phyloP scores from a whole-genome alignment of 176 grass and related monocot species.

The Aegilops longissima region DNA sequence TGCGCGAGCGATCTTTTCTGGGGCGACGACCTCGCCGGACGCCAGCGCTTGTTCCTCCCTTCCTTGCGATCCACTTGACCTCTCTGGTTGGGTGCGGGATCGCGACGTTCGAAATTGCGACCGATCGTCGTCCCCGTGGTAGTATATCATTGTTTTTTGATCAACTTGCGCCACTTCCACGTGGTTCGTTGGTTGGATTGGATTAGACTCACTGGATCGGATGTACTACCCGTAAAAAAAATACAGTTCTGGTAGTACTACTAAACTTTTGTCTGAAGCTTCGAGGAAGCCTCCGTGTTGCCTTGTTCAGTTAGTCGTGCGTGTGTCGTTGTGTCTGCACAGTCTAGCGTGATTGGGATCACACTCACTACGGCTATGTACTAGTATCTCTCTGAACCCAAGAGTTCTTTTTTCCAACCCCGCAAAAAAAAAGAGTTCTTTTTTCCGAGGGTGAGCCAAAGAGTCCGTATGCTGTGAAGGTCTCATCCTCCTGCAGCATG shows the following conservation, averaged over 20 bases:
- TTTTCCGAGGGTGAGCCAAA: too few relatives aligned
- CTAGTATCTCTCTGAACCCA: too few relatives aligned
- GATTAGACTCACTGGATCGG: not conserved
- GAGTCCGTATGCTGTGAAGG: too few relatives aligned
- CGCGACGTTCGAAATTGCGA: not conserved
- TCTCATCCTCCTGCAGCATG: too few relatives aligned
- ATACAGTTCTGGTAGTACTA: too few relatives aligned
- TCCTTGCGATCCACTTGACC: conserved; percentile 16
- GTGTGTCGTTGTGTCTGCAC: too few relatives aligned
- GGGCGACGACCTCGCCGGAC: not conserved
- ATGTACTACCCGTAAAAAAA: too few relatives aligned
- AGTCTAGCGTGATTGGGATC: too few relatives aligned
- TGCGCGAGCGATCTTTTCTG: conserved; percentile 1
- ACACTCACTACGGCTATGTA: too few relatives aligned
- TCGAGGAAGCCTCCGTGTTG: not conserved
- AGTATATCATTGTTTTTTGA: not conserved
- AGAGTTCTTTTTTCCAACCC: too few relatives aligned
- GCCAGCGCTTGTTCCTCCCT: not conserved
- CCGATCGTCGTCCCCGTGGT: not conserved
- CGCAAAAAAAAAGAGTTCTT: too few relatives aligned
- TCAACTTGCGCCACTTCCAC: not conserved
- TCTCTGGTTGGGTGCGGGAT: conserved; percentile 19
- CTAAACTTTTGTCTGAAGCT: not conserved
- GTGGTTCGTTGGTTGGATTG: not conserved
- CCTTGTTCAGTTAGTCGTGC: too few relatives aligned